These are phyloP conservation scores for Thielaviopsis euricoi DNA, from an alignment of 2,329 filamentous ascomycete species.

Conservation along the genomic window DNA sequence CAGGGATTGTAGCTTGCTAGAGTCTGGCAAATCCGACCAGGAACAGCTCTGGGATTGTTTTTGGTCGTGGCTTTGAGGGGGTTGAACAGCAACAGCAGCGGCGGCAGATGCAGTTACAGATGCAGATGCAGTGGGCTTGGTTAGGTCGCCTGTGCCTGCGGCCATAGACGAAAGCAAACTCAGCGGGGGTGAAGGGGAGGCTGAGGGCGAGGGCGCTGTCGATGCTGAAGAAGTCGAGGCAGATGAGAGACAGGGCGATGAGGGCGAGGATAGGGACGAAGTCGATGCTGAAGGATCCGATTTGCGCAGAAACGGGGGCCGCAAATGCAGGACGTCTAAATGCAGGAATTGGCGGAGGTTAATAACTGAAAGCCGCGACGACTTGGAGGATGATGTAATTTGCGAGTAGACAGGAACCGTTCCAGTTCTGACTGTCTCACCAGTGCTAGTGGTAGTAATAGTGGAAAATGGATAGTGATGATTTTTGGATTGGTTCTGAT, in stretches of 20 bases:
- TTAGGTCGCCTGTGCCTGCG: not conserved
- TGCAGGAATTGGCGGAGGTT: slow-evolving; percentile 9
- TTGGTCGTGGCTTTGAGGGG: not conserved
- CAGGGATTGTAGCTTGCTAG: not conserved
- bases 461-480: not conserved
- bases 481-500: not conserved
- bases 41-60: not conserved
- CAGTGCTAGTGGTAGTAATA: not conserved
- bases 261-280: slow-evolving; percentile 5
- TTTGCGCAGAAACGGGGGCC: slow-evolving; percentile 8
- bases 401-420: not conserved
- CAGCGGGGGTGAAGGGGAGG: not conserved
- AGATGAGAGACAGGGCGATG: slow-evolving; percentile 8
- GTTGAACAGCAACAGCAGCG: not conserved
- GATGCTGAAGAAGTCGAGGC: slow-evolving; percentile 2
- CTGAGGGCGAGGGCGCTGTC: not conserved
- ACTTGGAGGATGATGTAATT: not conserved
- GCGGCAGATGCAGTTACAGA: not conserved
- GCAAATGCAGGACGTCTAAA: slow-evolving; percentile 8
- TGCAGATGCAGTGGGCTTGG: not conserved
- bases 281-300: not conserved
- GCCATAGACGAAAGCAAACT: slow-evolving; percentile 1
- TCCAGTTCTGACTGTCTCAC: not conserved
- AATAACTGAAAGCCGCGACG: slow-evolving; percentile 7
- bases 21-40: not conserved